Conservation (phyloP, 176 grass and related monocot species). For the Neostapfia colusana region DNA sequence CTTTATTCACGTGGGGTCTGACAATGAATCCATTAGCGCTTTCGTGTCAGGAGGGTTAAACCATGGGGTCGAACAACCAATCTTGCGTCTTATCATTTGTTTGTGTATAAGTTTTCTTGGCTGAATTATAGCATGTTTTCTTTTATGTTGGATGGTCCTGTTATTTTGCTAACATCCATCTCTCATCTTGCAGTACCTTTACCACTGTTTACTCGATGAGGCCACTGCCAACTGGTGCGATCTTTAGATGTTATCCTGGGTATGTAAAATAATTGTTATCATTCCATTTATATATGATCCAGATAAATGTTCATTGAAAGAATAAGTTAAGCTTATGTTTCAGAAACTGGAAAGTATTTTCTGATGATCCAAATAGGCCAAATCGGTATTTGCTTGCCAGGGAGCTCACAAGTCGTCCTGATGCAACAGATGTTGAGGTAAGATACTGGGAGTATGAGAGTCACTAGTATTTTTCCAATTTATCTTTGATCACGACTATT, state of each 20-base stretch:
- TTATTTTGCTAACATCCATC: constrained; percentile 17
- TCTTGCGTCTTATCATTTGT: not conserved
- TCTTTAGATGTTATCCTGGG: constrained; percentile 93
- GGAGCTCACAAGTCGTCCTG: constrained; percentile 61
- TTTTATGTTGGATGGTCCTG: not conserved
- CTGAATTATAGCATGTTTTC: not conserved
- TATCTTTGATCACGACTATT: constrained; percentile 1
- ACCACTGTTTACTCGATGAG: constrained; percentile 94
- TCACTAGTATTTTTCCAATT: not conserved
- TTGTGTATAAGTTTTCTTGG: not conserved
- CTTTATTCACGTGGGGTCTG: no score
- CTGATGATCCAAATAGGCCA: constrained; percentile 71
- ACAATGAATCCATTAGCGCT: not conserved
- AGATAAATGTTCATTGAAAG: not conserved
- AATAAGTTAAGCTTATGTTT: constrained; percentile 28
- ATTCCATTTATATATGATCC: not conserved
- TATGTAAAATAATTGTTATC: constrained; percentile 34
- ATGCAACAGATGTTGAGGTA: constrained; percentile 89
- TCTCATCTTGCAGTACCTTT: constrained; percentile 69
- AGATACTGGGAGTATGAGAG: not conserved
- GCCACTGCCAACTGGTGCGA: constrained; percentile 80
- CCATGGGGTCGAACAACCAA: not conserved
- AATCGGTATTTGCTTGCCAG: constrained; percentile 87
- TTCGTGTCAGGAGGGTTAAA: not conserved
- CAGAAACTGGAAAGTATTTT: constrained; percentile 95